phyloP scores from a whole-genome alignment of 768 basidiomycete species.

The Collybiopsis confluens region DNA sequence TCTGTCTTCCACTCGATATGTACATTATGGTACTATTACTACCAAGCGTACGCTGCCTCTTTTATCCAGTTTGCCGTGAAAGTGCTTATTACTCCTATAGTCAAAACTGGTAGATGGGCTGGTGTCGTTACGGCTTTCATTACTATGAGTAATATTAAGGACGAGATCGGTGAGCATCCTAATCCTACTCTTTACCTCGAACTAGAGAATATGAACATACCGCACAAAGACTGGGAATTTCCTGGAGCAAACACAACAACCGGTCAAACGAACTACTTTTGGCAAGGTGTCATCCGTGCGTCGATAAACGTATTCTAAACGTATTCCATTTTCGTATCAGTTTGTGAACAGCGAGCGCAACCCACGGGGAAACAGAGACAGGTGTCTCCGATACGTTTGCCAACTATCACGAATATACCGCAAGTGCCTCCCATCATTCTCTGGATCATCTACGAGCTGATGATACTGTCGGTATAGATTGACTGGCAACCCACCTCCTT shows the following conservation, averaged over 20 bases:
- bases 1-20: slow-evolving; percentile 73
- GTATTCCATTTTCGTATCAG: background rate
- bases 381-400: slow-evolving; percentile 58
- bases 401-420: slow-evolving; percentile 76
- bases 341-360: slow-evolving; percentile 33
- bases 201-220: too few relatives aligned
- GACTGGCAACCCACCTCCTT: slow-evolving; percentile 75
- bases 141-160: slow-evolving; percentile 79
- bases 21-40: slow-evolving; percentile 78
- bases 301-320: slow-evolving; percentile 11
- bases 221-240: slow-evolving; percentile 89
- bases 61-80: background rate
- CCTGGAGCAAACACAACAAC: slow-evolving; percentile 57
- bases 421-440: slow-evolving; percentile 27
- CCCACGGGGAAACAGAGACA: slow-evolving; percentile 43
- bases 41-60: slow-evolving; percentile 41
- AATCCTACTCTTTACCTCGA: too few relatives aligned
- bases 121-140: slow-evolving; percentile 85
- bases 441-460: background rate
- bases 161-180: too few relatives aligned
- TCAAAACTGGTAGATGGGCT: slow-evolving; percentile 75
- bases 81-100: slow-evolving; percentile 25
- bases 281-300: slow-evolving; percentile 68
- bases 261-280: slow-evolving; percentile 80
- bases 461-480: slow-evolving; percentile 40